Percentiles rank a stretch among this genome's conserved stretches.
These are phyloP conservation scores for Fusarium chuoi DNA, from an alignment of 2,329 filamentous ascomycete genomes.

Conservation along the genomic window DNA sequence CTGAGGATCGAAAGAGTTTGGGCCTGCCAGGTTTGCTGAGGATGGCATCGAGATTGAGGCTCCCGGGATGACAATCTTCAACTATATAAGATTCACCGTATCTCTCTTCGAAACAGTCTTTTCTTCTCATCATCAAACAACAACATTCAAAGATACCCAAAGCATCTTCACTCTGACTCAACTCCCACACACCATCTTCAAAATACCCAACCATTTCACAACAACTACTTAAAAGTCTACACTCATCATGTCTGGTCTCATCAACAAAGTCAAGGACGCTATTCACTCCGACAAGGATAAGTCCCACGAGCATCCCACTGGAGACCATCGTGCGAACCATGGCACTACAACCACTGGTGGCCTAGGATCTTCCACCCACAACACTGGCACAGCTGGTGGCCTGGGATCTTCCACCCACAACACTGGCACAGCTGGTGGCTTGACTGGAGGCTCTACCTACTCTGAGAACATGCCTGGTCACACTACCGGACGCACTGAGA, in stretches of 20 bases:
- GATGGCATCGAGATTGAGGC: slow-evolving; percentile 29
- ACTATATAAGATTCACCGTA: slow-evolving; percentile 39
- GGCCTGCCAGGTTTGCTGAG: slow-evolving; percentile 15
- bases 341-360: slow-evolving; percentile 45
- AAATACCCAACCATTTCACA: slow-evolving; percentile 21
- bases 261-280: slow-evolving; percentile 70
- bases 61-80: neutral
- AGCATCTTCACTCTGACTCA: slow-evolving; percentile 16
- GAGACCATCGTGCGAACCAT: slow-evolving; percentile 49
- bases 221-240: slow-evolving; percentile 11
- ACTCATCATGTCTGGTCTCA: slow-evolving; percentile 63
- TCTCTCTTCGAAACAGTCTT: neutral
- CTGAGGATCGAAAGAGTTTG: slow-evolving; percentile 7
- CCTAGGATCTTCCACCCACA: neutral
- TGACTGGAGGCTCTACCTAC: neutral
- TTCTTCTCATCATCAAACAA: slow-evolving; percentile 25
- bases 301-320: slow-evolving; percentile 34
- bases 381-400: slow-evolving; percentile 14
- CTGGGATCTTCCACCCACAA: neutral
- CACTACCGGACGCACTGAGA: neutral
- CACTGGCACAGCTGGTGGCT: slow-evolving; percentile 17
- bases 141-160: slow-evolving; percentile 35
- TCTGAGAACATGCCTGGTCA: neutral
- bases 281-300: slow-evolving; percentile 60
- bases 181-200: slow-evolving; percentile 1